Percentiles rank a stretch among this genome's conserved stretches.
These are phyloP conservation scores for Entonaema liquescens DNA, from an alignment of 495 filamentous ascomycete genomes.

Conservation along the genomic window DNA sequence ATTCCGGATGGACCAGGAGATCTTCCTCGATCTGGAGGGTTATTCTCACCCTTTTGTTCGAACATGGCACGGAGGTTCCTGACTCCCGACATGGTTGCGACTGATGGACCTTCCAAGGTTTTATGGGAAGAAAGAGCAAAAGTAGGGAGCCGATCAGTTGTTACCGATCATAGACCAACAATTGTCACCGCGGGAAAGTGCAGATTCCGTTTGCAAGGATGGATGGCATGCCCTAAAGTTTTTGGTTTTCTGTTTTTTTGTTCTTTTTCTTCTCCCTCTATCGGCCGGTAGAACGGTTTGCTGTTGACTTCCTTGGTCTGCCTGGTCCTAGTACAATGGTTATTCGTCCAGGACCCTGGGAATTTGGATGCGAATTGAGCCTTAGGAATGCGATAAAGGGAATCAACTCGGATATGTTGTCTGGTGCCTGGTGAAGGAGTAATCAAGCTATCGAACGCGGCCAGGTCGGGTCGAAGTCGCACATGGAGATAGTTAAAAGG, in stretches of 20 bases:
- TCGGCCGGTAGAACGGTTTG: not conserved
- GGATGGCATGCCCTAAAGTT: conserved; percentile 36
- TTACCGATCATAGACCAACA: conserved; percentile 37
- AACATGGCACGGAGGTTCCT: conserved; percentile 87
- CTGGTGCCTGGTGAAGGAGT: not conserved
- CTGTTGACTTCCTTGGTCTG: not conserved
- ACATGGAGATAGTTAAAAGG: not conserved
- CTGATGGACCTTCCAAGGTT: conserved; percentile 6
- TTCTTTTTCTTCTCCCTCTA: not conserved
- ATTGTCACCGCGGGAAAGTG: conserved; percentile 42
- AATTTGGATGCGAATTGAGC: not conserved
- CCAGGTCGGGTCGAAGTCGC: not conserved
- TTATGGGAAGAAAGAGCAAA: conserved; percentile 18
- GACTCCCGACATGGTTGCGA: conserved; percentile 57
- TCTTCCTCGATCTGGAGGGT: conserved; percentile 76
- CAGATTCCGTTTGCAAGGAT: conserved; percentile 26
- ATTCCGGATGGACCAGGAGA: conserved; percentile 63
- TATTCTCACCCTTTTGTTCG: conserved; percentile 72
- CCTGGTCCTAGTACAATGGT: not conserved
- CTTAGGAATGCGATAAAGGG: conserved; percentile 1
- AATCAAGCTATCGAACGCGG: not conserved
- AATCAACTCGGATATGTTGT: not conserved
- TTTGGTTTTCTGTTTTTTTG: not conserved
- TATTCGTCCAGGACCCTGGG: not conserved
- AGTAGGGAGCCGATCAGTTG: conserved; percentile 27